Percentiles rank a stretch among this genome's conserved stretches.
Conservation (phyloP, 2,329 filamentous ascomycete species). For the Madurella mycetomatis region DNA sequence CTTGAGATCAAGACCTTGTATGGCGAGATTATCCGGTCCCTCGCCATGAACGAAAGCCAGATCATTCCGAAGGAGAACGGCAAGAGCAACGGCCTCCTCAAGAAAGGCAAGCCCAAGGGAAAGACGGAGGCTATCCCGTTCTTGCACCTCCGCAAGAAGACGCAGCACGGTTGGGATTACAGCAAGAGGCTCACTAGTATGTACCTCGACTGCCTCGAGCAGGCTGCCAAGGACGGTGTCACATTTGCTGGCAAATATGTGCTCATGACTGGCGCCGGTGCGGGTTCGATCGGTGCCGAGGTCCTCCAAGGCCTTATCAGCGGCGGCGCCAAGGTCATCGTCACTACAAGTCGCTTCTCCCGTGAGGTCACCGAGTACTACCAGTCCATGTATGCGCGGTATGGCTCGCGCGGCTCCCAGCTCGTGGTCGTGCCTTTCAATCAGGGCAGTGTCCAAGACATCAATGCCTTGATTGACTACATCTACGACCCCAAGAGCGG, state of each 20-base stretch:
- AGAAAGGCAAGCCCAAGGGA: conserved; percentile 66
- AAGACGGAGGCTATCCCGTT: conserved; percentile 98
- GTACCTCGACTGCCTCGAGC: conserved; percentile 88
- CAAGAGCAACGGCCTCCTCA: conserved; percentile 48
- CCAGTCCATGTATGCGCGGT: conserved; percentile 95
- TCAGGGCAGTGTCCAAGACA: conserved; percentile 96
- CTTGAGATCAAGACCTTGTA: conserved; percentile 95
- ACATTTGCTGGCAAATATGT: conserved; percentile 94
- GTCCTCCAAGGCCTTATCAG: conserved; percentile 94
- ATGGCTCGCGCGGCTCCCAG: conserved; percentile 88
- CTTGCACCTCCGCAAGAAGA: conserved; percentile 92
- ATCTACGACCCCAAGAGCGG: conserved; percentile 96
- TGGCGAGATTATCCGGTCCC: conserved; percentile 85
- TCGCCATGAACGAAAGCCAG: conserved; percentile 97
- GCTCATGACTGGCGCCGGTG: conserved; percentile 96
- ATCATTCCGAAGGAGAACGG: conserved; percentile 86
- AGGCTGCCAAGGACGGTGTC: conserved; percentile 80
- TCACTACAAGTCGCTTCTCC: conserved; percentile 95
- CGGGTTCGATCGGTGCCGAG: conserved; percentile 94
- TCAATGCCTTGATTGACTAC: conserved; percentile 89
- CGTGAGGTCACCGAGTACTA: conserved; percentile 98
- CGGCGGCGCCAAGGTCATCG: conserved; percentile 92
- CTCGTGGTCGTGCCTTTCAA: conserved; percentile 99
- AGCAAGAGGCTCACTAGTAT: conserved; percentile 95
- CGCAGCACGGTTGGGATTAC: conserved; percentile 95